Evolutionary conservation across 306 rosid genomes (phyloP), one percentile per base, ranked within the genome.

Genomic region (Prosopis cineraria): DNA sequence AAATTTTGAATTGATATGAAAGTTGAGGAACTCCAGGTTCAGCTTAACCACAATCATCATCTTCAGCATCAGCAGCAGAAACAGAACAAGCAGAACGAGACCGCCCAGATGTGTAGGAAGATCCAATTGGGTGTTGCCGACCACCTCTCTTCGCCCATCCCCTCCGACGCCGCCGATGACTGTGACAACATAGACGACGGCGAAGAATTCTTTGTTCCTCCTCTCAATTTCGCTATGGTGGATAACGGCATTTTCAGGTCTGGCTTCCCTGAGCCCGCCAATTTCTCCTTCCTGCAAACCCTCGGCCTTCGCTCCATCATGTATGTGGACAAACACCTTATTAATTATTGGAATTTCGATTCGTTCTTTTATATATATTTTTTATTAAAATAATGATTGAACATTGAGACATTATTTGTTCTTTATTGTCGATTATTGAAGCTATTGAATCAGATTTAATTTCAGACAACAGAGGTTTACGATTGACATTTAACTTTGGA

Each of bases 271-370:
- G 83, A 88, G 53, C 78, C 87, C 56, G 79, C 86, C 68, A 88
- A 90, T 90, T 88, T 88, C 82, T 36, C 90, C 63, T 90, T 88
- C 80, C 79, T 90, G 39, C 91, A 88, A 68, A 86, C 88, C 75
- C 81, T 88, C 43, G 88, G 90, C 79, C 91, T 90, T 50, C 92
- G 92, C 81, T 90, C 95, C 53, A 86, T 90, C 78, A 86, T 90
- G 92, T 90, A 83, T 69, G 83, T 62, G 9, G 13, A 19, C 10
- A 24, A 0, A n/a, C 10, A 31, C 20, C 25, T 7, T 33, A 7
- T 29, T 12, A 4, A 53, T 55, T 22, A 56, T 24, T 27, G 20
- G 22, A 30, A 1, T 19, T 64, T n/a, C 16, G 11, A 17, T 64
- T 34, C 24, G 22, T 30, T 3, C 1, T 12, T 29, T 5, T 31